Evolutionary conservation across 169 alveolate genomes (phyloP).

Genomic region (Eimeria tenella): DNA sequence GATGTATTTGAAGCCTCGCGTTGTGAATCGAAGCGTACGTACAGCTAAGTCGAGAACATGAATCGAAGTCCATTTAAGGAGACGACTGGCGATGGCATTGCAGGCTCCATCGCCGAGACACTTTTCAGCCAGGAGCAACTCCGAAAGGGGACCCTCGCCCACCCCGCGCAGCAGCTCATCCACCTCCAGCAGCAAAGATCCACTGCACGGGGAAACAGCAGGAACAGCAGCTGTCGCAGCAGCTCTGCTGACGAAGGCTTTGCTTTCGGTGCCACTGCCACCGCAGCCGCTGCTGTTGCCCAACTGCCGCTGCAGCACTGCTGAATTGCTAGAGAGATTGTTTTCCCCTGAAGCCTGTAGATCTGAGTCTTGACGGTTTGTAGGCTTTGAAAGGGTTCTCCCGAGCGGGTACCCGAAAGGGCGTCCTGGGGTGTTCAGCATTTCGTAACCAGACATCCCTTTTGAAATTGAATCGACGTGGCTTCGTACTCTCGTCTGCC

Average conservation of each 20-base stretch:
- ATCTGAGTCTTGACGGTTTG: not conserved
- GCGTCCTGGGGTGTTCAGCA: no score
- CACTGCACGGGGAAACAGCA: not conserved
- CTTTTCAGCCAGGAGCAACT: constrained; percentile 17
- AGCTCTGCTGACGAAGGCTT: no score
- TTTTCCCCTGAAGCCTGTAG: not conserved
- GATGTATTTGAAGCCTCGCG: not conserved
- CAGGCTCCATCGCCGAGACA: constrained; percentile 41
- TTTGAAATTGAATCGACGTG: no score
- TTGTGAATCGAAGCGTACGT: not conserved
- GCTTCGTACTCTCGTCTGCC: no score
- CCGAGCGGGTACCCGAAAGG: no score
- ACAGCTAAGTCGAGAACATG: constrained; percentile 30
- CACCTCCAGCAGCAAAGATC: constrained; percentile 34
- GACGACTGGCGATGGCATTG: constrained; percentile 17
- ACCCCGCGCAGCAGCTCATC: not conserved
- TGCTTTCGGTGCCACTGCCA: not conserved
- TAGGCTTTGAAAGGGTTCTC: no score
- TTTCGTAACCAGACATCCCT: no score
- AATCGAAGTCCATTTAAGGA: not conserved
- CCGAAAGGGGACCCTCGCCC: not conserved
- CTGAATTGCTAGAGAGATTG: not conserved
- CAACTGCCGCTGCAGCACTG: not conserved
- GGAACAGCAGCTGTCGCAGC: not conserved
- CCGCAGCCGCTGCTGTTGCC: constrained; percentile 22